phyloP scores from a whole-genome alignment of 345 rosid species.

The Trapa incisa region DNA sequence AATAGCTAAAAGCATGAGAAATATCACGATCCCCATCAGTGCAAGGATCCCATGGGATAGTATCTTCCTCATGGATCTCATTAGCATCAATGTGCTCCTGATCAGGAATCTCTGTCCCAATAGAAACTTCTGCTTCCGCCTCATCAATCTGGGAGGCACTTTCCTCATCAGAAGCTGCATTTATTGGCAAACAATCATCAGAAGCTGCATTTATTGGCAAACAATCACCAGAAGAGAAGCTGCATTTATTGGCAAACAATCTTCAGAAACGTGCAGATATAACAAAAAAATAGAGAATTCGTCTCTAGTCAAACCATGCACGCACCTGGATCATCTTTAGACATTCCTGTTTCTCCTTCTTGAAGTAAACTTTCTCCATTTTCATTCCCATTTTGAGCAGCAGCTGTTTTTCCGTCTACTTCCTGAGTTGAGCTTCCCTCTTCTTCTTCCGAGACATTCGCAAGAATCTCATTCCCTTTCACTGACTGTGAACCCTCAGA shows the following conservation, averaged over 20 bases:
- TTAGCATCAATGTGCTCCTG: conserved; percentile 26
- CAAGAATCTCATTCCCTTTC: conserved; percentile 11
- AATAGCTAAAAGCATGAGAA: background rate
- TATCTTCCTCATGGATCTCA: conserved; percentile 19
- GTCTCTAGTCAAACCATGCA: conserved; percentile 5
- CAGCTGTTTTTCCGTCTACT: background rate
- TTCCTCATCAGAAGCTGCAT: too few relatives aligned
- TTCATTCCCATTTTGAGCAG: background rate
- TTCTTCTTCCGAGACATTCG: conserved; percentile 8
- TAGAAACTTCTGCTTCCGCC: conserved; percentile 54
- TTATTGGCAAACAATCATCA: background rate
- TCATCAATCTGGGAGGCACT: conserved; percentile 35
- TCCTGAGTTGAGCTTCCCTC: conserved; percentile 3
- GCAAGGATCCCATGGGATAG: conserved; percentile 14
- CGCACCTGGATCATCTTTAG: conserved; percentile 31
- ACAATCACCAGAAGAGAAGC: background rate
- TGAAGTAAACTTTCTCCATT: background rate
- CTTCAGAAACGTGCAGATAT: background rate
- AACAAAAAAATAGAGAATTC: background rate
- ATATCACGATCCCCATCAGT: conserved; percentile 17
- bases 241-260: background rate
- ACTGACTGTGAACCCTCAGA: conserved; percentile 9
- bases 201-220: background rate
- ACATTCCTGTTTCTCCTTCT: conserved; percentile 5
- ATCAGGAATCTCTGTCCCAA: conserved; percentile 89